A percentile compares a stretch with the other conserved stretches of the same genome.
phyloP scores from a whole-genome alignment of 2,329 filamentous ascomycete species.

The Triangularia verruculosa region DNA sequence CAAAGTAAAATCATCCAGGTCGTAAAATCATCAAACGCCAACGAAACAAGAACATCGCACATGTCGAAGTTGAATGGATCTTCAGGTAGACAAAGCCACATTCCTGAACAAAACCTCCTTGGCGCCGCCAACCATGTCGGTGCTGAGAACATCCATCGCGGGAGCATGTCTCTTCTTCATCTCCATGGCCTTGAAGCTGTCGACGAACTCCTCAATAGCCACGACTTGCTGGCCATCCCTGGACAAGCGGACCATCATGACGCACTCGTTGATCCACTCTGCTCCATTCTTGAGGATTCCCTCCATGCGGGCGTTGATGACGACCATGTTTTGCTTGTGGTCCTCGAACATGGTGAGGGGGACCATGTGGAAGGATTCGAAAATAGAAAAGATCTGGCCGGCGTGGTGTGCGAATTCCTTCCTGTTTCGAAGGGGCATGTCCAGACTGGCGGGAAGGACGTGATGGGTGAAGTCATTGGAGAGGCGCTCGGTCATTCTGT shows the following conservation, averaged over 20 bases:
- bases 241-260: constrained; percentile 34
- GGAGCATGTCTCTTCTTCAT: constrained; percentile 34
- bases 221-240: constrained; percentile 28
- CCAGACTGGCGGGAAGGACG: constrained; percentile 40
- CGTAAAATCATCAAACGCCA: not conserved
- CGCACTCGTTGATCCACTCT: constrained; percentile 35
- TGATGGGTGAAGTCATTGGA: constrained; percentile 39
- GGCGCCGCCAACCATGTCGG: not conserved
- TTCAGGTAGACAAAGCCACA: constrained; percentile 6
- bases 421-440: constrained; percentile 36
- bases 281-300: constrained; percentile 28
- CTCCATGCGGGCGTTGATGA: constrained; percentile 38
- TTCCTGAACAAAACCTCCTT: constrained; percentile 2
- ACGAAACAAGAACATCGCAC: not conserved
- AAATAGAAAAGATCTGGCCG: constrained; percentile 39
- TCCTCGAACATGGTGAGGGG: constrained; percentile 37
- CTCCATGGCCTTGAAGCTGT: constrained; percentile 40
- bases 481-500: constrained; percentile 36
- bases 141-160: constrained; percentile 25
- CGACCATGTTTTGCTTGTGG: constrained; percentile 33
- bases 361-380: constrained; percentile 40
- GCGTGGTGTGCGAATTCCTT: constrained; percentile 40
- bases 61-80: not conserved
- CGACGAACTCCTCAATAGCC: constrained; percentile 40
- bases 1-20: not conserved